These are phyloP conservation scores for Penicillium hordei DNA, from an alignment of 2,329 filamentous ascomycete genomes.

Conservation along the genomic window DNA sequence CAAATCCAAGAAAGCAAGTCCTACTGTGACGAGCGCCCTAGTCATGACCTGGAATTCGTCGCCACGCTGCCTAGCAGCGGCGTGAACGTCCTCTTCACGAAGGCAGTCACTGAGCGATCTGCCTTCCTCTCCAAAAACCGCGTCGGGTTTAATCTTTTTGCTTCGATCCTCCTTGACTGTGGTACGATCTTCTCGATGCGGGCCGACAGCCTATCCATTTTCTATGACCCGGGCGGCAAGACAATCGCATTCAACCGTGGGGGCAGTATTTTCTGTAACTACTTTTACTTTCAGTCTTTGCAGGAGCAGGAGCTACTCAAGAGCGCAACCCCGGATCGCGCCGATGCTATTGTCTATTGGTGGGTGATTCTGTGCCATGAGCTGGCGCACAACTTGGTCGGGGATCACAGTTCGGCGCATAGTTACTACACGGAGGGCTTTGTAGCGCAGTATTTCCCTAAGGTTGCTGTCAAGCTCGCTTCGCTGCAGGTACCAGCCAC, in stretches of 20 bases:
- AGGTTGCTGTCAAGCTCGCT: slow-evolving; percentile 61
- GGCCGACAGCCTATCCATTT: slow-evolving; percentile 73
- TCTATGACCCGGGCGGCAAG: slow-evolving; percentile 73
- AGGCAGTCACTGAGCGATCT: slow-evolving; percentile 51
- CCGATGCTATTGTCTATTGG: slow-evolving; percentile 81
- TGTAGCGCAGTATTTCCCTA: slow-evolving; percentile 72
- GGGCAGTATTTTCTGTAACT: slow-evolving; percentile 90
- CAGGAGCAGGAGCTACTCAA: slow-evolving; percentile 58
- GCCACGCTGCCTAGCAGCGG: slow-evolving; percentile 67
- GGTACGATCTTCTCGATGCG: slow-evolving; percentile 71
- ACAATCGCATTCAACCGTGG: slow-evolving; percentile 91
- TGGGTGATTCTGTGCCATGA: slow-evolving; percentile 96
- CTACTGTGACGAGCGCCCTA: slow-evolving; percentile 78
- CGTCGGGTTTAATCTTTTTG: slow-evolving; percentile 67
- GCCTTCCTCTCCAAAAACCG: slow-evolving; percentile 63
- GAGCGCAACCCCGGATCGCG: slow-evolving; percentile 47
- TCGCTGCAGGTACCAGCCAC: slow-evolving; percentile 9
- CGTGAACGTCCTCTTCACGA: slow-evolving; percentile 71
- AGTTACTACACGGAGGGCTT: slow-evolving; percentile 83
- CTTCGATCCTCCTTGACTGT: slow-evolving; percentile 66
- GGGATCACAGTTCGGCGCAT: slow-evolving; percentile 73
- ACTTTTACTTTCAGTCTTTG: slow-evolving; percentile 79
- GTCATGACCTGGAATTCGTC: slow-evolving; percentile 69
- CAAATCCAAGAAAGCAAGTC: slow-evolving; percentile 77
- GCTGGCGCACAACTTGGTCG: slow-evolving; percentile 87